phyloP scores from a whole-genome alignment of 805 yeast genomes.

The Metschnikowia lunata region DNA sequence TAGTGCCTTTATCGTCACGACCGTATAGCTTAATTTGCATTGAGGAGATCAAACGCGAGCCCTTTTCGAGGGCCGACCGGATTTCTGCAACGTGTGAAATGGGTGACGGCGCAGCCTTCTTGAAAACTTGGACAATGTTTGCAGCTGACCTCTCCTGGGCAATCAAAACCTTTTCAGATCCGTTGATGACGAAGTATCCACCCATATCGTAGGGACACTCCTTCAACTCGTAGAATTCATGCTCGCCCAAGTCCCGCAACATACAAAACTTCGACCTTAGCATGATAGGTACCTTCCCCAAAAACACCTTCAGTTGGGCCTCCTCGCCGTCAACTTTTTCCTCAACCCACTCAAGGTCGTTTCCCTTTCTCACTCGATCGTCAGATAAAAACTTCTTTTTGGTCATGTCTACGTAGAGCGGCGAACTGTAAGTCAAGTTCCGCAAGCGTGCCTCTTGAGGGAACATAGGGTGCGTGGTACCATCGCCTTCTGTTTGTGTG shows the following conservation, averaged over 20 bases:
- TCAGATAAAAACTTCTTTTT: constrained; percentile 81
- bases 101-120: constrained; percentile 96
- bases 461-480: constrained; percentile 97
- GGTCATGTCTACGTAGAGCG: constrained; percentile 92
- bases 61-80: constrained; percentile 94
- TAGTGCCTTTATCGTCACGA: constrained; percentile 65
- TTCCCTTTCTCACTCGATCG: constrained; percentile 53
- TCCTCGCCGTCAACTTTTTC: constrained; percentile 52
- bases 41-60: constrained; percentile 89
- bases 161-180: constrained; percentile 95
- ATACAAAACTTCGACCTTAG: constrained; percentile 93
- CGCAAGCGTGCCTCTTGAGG: constrained; percentile 98
- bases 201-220: constrained; percentile 99
- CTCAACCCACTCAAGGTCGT: constrained; percentile 52
- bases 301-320: constrained; percentile 66
- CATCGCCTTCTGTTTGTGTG: constrained; percentile 98
- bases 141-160: constrained; percentile 99
- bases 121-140: constrained; percentile 96
- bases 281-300: constrained; percentile 98
- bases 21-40: constrained; percentile 91
- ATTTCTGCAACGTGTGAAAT: constrained; percentile 95
- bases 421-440: constrained; percentile 93
- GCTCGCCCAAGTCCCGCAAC: constrained; percentile 82
- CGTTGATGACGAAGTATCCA: constrained; percentile 96
- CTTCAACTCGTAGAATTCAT: constrained; percentile 89